These are phyloP conservation scores for Eucalyptus marginata DNA, from an alignment of 345 rosid species.

Conservation along the genomic window DNA sequence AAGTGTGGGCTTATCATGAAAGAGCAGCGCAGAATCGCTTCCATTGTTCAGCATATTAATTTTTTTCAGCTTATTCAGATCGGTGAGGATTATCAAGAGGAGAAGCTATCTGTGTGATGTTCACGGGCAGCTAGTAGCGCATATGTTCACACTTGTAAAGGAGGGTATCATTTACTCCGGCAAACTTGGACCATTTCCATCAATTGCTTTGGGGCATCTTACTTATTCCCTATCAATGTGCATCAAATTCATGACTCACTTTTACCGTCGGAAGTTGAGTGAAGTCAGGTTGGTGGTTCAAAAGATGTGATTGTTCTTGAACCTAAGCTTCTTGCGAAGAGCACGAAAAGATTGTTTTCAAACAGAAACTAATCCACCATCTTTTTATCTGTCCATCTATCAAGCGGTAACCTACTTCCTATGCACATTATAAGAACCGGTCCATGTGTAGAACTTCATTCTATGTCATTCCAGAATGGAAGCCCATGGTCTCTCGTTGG, in stretches of 20 bases:
- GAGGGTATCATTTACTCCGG: not conserved
- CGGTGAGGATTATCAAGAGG: not conserved
- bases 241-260: not conserved
- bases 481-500: not conserved
- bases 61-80: not conserved
- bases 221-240: not conserved
- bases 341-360: not conserved
- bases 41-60: not conserved
- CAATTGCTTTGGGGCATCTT: not conserved
- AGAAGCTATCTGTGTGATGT: not conserved
- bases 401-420: not conserved
- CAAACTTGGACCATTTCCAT: not conserved
- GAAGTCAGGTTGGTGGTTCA: not conserved
- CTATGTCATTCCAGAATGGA: not conserved
- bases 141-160: not conserved
- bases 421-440: not conserved
- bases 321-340: not conserved
- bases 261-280: not conserved
- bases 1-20: not conserved
- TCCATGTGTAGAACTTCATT: not conserved
- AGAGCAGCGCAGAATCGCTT: not conserved
- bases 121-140: not conserved
- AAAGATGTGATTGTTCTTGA: not conserved
- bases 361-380: not conserved
- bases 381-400: not conserved